These are phyloP conservation scores for Curvularia sp. DNA, from an alignment of 2,329 filamentous ascomycete genomes.

Conservation along the genomic window DNA sequence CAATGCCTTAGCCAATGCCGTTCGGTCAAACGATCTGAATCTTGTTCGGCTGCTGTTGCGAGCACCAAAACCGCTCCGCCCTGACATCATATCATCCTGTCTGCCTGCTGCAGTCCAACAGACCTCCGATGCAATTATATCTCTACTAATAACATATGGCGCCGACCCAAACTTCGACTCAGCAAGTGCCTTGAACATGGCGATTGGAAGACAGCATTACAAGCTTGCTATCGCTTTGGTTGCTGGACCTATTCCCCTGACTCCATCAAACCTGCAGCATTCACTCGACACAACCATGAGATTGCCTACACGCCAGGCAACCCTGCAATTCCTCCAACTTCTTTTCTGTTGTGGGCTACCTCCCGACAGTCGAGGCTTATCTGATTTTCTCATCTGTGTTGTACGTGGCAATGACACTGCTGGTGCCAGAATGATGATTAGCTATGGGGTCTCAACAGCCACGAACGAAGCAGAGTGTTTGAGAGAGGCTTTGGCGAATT, in stretches of 20 bases:
- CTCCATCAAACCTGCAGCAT: slow-evolving; percentile 33
- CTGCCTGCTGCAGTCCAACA: slow-evolving; percentile 43
- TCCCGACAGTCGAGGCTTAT: slow-evolving; percentile 34
- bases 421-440: slow-evolving; percentile 43
- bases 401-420: slow-evolving; percentile 36
- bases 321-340: slow-evolving; percentile 41
- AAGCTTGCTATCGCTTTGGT: slow-evolving; percentile 38
- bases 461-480: slow-evolving; percentile 43
- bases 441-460: slow-evolving; percentile 38
- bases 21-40: slow-evolving; percentile 41
- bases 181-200: slow-evolving; percentile 41
- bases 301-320: slow-evolving; percentile 35
- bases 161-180: slow-evolving; percentile 48
- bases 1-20: slow-evolving; percentile 40
- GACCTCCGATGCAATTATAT: slow-evolving; percentile 37
- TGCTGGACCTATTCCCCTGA: slow-evolving; percentile 36
- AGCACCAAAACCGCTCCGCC: slow-evolving; percentile 41
- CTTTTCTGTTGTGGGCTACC: slow-evolving; percentile 45
- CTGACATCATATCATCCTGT: slow-evolving; percentile 44
- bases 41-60: slow-evolving; percentile 40
- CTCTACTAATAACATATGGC: slow-evolving; percentile 43
- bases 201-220: slow-evolving; percentile 42
- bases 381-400: slow-evolving; percentile 41
- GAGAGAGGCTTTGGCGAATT: slow-evolving; percentile 33
- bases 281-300: slow-evolving; percentile 42